Conservation (phyloP, 1,284 basidiomycete genomes). For the Anthracocystis walkeri region DNA sequence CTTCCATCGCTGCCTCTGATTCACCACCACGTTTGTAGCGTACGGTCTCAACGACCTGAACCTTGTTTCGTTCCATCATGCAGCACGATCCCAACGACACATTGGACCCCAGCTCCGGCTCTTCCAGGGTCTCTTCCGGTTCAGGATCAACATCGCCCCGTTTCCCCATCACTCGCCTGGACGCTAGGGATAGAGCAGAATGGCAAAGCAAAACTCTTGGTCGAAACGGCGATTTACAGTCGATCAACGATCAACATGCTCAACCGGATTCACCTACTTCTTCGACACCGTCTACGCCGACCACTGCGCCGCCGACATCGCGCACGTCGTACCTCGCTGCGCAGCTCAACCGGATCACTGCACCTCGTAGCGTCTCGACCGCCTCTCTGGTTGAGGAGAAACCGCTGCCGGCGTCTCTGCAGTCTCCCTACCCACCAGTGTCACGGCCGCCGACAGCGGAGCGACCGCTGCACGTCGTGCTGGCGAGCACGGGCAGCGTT, state of each 20-base stretch:
- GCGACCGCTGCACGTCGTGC: conserved; percentile 75
- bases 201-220: conserved; percentile 22
- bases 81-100: conserved; percentile 10
- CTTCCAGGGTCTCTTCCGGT: conserved; percentile 3
- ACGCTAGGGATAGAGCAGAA: conserved; percentile 23
- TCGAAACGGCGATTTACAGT: conserved; percentile 3
- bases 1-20: too few species aligned
- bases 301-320: conserved; percentile 8
- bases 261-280: conserved; percentile 12
- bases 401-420: conserved; percentile 54
- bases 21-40: too few species aligned
- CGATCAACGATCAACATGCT: background rate
- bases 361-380: background rate
- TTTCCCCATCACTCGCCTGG: conserved; percentile 27
- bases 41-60: too few species aligned
- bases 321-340: conserved; percentile 17
- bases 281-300: conserved; percentile 22
- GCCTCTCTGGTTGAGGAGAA: conserved; percentile 6
- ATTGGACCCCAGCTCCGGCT: background rate
- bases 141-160: conserved; percentile 20
- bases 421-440: conserved; percentile 55
- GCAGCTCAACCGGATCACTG: background rate
- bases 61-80: conserved; percentile 2
- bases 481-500: conserved; percentile 91
- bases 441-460: conserved; percentile 41